A percentile compares a stretch with the other conserved stretches of the same genome.
Evolutionary conservation across 1,139 yeast genomes (phyloP).

Genomic region (Lodderomyces jiufengensis): DNA sequence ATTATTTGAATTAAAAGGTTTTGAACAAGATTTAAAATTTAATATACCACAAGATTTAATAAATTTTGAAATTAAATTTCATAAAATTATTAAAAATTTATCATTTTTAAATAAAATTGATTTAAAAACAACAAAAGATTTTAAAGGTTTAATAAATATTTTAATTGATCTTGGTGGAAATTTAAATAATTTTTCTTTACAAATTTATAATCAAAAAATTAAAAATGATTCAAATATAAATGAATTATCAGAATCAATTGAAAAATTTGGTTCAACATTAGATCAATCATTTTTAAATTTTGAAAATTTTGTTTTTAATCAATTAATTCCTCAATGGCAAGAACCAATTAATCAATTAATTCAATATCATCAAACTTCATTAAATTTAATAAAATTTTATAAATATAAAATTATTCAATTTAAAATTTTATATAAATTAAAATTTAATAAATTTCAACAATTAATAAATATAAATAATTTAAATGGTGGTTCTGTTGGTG

Average conservation of each 20-base stretch:
- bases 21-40: conserved; percentile 19
- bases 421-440: conserved; percentile 38
- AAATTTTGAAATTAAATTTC: conserved; percentile 33
- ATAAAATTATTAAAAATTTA: conserved; percentile 31
- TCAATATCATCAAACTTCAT: conserved; percentile 37
- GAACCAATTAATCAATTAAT: conserved; percentile 43
- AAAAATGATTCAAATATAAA: background rate
- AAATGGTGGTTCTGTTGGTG: conserved; percentile 6
- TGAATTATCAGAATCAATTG: conserved; percentile 31
- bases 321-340: conserved; percentile 44
- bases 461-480: conserved; percentile 24
- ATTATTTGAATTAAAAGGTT: conserved; percentile 27
- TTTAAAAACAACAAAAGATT: conserved; percentile 28
- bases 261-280: conserved; percentile 45
- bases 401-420: conserved; percentile 45
- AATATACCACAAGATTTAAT: conserved; percentile 34
- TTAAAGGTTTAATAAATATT: conserved; percentile 26
- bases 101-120: conserved; percentile 34
- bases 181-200: conserved; percentile 45
- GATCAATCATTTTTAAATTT: conserved; percentile 40
- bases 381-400: conserved; percentile 41
- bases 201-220: conserved; percentile 30
- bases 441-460: conserved; percentile 40
- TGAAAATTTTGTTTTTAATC: conserved; percentile 35
- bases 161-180: conserved; percentile 47